Percentiles rank a stretch among this genome's conserved stretches.
phyloP scores from a whole-genome alignment of 1,284 basidiomycete genomes.

The Melampsora americana region DNA sequence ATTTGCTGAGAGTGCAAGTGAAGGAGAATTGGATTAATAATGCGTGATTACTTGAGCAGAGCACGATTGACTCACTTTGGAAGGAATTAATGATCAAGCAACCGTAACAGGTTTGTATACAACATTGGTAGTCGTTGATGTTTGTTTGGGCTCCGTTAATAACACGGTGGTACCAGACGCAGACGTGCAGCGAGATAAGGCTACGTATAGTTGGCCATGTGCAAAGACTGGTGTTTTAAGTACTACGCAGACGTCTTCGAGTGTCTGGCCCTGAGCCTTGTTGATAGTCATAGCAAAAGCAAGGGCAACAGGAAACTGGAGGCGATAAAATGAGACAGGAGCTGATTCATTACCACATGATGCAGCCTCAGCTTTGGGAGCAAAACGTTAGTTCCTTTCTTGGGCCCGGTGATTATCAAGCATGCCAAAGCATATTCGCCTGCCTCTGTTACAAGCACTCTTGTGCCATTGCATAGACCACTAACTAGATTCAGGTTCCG shows the following conservation, averaged over 20 bases:
- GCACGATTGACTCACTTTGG: no score
- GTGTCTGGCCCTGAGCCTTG: conserved; percentile 58
- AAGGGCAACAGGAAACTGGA: conserved; percentile 56
- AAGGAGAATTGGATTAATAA: no score
- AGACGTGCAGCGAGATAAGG: conserved; percentile 52
- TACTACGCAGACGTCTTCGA: conserved; percentile 53
- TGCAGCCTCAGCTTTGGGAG: conserved; percentile 5
- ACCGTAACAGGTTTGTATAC: no score
- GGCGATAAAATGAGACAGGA: conserved; percentile 49
- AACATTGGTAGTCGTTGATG: no score
- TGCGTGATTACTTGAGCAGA: no score
- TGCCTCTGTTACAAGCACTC: not conserved
- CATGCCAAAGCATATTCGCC: not conserved
- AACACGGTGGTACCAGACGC: no score
- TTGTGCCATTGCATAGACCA: conserved; percentile 17
- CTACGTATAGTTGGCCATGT: conserved; percentile 59
- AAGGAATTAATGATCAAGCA: no score
- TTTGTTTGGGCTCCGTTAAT: no score
- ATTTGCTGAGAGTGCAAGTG: no score
- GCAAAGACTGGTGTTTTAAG: no score
- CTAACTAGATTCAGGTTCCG: not conserved
- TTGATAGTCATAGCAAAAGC: conserved; percentile 59
- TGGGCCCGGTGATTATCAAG: not conserved
- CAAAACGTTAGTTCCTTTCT: not conserved
- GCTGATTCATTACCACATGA: not conserved